Evolutionary conservation across 2,329 filamentous ascomycete species (phyloP), one percentile per base, ranked within the genome.

Genomic region (Monosporascus sp.): DNA sequence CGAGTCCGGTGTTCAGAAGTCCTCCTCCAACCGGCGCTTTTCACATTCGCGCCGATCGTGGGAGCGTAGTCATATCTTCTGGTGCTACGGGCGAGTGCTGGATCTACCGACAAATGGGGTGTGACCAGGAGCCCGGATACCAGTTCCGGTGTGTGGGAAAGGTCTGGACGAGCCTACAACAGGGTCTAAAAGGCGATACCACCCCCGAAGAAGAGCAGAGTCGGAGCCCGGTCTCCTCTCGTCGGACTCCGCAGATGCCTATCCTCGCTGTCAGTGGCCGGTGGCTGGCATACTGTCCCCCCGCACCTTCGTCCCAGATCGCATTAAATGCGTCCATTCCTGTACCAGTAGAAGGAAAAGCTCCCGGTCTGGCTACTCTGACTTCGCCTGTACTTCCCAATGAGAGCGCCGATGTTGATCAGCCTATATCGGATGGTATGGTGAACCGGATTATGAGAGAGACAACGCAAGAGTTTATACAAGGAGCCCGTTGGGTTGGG

Each of bases 51-150:
- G 86, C 88, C 11, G 87, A 89, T 60, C 83, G 81, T 5, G 86
- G 84, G 34, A 89, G 82, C 61, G 65, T 97, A 38, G 78, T 86
- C 3, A 75, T 97, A 34, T 83, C 88, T 51, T 97, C 91, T 48
- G 91, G 90, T 3, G 73, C 79, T 22, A 96, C 90, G 48, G 93
- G 93, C 14, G 93, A 97, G 71, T 85, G 93, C 46, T 96, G 88
- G 78, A 75, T 96, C 7, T 97, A 81, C 61, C 73, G 77, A 8
- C 80, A 84, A 56, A 67, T 75, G 8, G 60, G 71, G 9, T 65
- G 71, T 51, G 64, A 69, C 1, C 70, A 72, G 47, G 78, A 79
- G 22, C 65, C 69, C 1, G 71, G 72, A 22, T 59, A 73, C 45
- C 65, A 69, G 17, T 86, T 80, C 67, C 75, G 71, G 38, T 97